Percentiles rank a stretch among this genome's conserved stretches.
Evolutionary conservation across 1,284 basidiomycete genomes (phyloP).

Genomic region (Meira miltonrushii): DNA sequence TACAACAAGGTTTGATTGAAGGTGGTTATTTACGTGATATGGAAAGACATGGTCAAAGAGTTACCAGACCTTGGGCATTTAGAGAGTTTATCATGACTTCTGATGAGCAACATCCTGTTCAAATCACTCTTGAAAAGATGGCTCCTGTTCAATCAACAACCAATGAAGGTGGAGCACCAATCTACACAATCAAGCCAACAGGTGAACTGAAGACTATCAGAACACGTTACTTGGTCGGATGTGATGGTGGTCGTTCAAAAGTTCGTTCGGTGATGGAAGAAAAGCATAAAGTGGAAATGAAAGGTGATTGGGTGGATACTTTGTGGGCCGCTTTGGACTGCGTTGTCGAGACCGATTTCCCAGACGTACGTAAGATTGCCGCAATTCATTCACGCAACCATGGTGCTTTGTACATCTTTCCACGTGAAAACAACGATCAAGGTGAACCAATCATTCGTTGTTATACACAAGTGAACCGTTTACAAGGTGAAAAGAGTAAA

Average conservation of each 20-base stretch:
- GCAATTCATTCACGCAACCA: constrained; percentile 46
- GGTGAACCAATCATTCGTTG: constrained; percentile 51
- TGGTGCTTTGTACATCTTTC: constrained; percentile 52
- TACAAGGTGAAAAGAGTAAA: constrained; percentile 39
- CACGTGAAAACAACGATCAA: constrained; percentile 50
- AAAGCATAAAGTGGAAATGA: constrained; percentile 26
- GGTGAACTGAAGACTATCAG: constrained; percentile 45
- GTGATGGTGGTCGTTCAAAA: constrained; percentile 52
- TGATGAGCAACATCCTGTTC: constrained; percentile 32
- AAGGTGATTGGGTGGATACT: constrained; percentile 48
- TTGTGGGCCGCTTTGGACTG: constrained; percentile 48
- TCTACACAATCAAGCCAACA: constrained; percentile 38
- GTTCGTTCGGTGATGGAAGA: constrained; percentile 50
- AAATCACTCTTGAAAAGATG: constrained; percentile 44
- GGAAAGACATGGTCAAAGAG: constrained; percentile 48
- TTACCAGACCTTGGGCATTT: constrained; percentile 49
- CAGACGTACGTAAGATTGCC: constrained; percentile 48
- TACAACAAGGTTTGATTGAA: constrained; percentile 55
- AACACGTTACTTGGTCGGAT: constrained; percentile 54
- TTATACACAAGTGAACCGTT: constrained; percentile 51
- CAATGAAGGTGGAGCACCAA: constrained; percentile 37
- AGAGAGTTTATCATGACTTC: constrained; percentile 31
- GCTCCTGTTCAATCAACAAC: constrained; percentile 31
- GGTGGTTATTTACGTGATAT: constrained; percentile 53
- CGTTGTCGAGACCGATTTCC: constrained; percentile 48